These are phyloP conservation scores for Paracamarosporium sp. DNA, from an alignment of 2,329 filamentous ascomycete species.

Conservation along the genomic window DNA sequence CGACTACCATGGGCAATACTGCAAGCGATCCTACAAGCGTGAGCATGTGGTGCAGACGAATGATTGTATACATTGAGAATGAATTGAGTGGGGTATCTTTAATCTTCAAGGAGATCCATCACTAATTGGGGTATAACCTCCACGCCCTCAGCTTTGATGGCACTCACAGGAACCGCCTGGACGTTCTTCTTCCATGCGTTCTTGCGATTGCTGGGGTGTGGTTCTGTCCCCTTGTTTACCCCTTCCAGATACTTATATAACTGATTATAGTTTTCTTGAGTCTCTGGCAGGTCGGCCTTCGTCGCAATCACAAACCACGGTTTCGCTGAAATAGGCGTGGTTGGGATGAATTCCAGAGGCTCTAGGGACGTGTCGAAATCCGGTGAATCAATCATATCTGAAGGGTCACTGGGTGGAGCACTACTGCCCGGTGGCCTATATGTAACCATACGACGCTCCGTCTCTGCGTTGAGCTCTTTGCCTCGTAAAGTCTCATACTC, in stretches of 20 bases:
- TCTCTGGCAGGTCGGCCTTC: conserved; percentile 83
- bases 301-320: conserved; percentile 97
- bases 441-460: conserved; percentile 66
- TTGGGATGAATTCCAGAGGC: conserved; percentile 55
- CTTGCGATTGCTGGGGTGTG: conserved; percentile 75
- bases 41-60: not conserved
- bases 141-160: conserved; percentile 85
- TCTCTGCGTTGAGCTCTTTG: conserved; percentile 70
- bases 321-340: conserved; percentile 85
- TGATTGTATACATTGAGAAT: not conserved
- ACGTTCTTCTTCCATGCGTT: conserved; percentile 66
- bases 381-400: conserved; percentile 28
- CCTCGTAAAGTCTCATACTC: conserved; percentile 85
- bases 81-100: conserved; percentile 22
- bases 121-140: conserved; percentile 76
- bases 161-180: conserved; percentile 82
- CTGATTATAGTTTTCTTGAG: conserved; percentile 75
- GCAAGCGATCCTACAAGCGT: no score
- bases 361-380: conserved; percentile 31
- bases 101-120: conserved; percentile 65
- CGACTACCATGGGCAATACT: no score
- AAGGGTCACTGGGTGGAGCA: conserved; percentile 17
- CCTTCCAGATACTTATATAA: conserved; percentile 74
- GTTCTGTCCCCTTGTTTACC: conserved; percentile 66
- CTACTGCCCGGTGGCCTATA: conserved; percentile 47